Percentiles rank a stretch among this genome's conserved stretches.
Conservation (phyloP, 352 stramenopile species). For the Pythium utonaiense region DNA sequence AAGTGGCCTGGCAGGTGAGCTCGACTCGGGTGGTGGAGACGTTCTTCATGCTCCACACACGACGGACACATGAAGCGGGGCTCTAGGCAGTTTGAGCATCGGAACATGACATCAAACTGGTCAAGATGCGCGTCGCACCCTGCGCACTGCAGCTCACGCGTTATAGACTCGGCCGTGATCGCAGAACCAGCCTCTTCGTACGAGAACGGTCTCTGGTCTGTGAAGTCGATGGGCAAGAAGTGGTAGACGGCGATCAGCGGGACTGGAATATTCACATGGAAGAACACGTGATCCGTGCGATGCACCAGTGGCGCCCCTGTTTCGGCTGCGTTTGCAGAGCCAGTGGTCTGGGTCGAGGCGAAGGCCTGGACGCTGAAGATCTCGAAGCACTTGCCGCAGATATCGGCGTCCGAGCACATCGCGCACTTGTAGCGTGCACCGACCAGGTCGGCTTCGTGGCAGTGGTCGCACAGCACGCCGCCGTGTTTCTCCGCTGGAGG, state of each 20-base stretch:
- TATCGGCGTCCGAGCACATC: conserved; percentile 65
- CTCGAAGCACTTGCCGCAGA: conserved; percentile 62
- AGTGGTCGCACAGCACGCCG: conserved; percentile 71
- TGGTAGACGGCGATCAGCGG: conserved; percentile 59
- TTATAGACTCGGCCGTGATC: neutral
- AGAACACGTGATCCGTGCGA: conserved; percentile 53
- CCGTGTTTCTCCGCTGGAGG: conserved; percentile 48
- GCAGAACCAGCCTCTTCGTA: conserved; percentile 19
- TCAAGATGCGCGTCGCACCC: conserved; percentile 20
- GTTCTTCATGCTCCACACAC: conserved; percentile 55
- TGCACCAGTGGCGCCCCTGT: conserved; percentile 24
- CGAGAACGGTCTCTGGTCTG: conserved; percentile 21
- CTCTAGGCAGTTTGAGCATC: conserved; percentile 60
- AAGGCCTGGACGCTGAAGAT: conserved; percentile 30
- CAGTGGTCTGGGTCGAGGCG: neutral
- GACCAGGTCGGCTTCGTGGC: conserved; percentile 51
- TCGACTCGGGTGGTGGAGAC: conserved; percentile 36
- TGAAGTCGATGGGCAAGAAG: conserved; percentile 33
- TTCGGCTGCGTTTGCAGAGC: neutral
- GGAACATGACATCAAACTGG: conserved; percentile 40
- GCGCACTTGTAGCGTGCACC: conserved; percentile 69
- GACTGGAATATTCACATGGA: conserved; percentile 57
- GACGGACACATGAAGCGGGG: conserved; percentile 41
- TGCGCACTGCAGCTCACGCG: conserved; percentile 4
- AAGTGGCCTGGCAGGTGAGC: conserved; percentile 61